Evolutionary conservation across 2,329 filamentous ascomycete genomes (phyloP), one percentile per base, ranked within the genome.

Genomic region (Pyrenophora graminea): DNA sequence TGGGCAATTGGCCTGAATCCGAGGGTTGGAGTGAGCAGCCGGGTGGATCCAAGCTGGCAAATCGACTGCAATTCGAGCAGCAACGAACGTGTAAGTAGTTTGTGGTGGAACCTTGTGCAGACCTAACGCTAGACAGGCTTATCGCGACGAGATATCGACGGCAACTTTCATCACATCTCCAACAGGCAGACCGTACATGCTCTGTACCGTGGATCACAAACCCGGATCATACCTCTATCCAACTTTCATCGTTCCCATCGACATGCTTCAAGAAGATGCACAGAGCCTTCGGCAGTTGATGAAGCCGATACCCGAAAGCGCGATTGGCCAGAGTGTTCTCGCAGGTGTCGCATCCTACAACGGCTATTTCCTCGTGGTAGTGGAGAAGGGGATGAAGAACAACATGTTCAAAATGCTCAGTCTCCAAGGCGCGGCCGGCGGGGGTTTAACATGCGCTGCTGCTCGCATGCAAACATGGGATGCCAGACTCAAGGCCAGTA

Each of bases 141-240:
- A 57, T 30, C 46, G 44, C 18, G 56, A 58, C 15, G 48, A 51
- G n/a, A 59, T 64, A 39, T 56, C 60, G 19, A 50, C 54, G n/a
- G 56, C 56, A 7, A 31, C 44, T 5, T 48, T 61, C 5, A 53
- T 63, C 31, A 18, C 50, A 13, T 63, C 54, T 6, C 58, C 59
- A 31, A 51, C 48, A 12, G 50, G 53, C 17, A 53, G 21, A 17
- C 45, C 51, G 25, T 59, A 64, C 27, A 48, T 64, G 7, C 52
- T 64, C 32, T 60, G 61, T 27, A 56, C 58, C n/a, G 51, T 59
- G 15, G 51, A 62, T 18, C 58, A 62, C 18, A 56, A 44, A 32
- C 53, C 48, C 37, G 60, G 60, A 18, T 63, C 58, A 7, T 42
- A 53, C 19, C 34, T 59, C 19, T 23, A 50, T 2, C 55, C 46